Conservation (phyloP, 352 stramenopile species). For the Pythium folliculosum region DNA sequence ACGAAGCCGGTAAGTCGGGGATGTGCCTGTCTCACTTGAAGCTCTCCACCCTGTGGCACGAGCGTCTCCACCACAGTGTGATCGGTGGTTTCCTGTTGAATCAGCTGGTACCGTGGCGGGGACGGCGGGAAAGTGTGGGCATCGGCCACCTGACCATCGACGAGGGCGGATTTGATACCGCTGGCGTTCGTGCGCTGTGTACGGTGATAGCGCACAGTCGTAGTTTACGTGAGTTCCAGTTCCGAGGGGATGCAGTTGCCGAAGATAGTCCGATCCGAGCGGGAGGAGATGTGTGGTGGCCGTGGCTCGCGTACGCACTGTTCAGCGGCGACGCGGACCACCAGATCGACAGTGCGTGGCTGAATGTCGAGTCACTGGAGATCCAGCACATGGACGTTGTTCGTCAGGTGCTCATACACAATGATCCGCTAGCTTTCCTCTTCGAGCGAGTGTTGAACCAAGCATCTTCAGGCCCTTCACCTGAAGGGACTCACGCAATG, state of each 20-base stretch:
- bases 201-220: slow-evolving; percentile 21
- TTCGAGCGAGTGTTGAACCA: background rate
- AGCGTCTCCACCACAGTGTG: slow-evolving; percentile 22
- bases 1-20: slow-evolving; percentile 20
- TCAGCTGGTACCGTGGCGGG: slow-evolving; percentile 22
- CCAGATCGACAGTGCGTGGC: slow-evolving; percentile 3
- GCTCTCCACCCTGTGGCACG: slow-evolving; percentile 10
- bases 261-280: slow-evolving; percentile 10
- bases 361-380: slow-evolving; percentile 7
- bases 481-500: slow-evolving; percentile 4
- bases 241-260: background rate
- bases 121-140: slow-evolving; percentile 13
- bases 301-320: slow-evolving; percentile 23
- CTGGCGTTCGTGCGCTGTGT: slow-evolving; percentile 19
- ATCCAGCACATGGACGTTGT: slow-evolving; percentile 1
- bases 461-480: background rate
- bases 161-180: slow-evolving; percentile 13
- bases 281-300: slow-evolving; percentile 15
- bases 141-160: slow-evolving; percentile 10
- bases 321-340: slow-evolving; percentile 23
- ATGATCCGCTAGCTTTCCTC: slow-evolving; percentile 16
- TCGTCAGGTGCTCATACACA: slow-evolving; percentile 13
- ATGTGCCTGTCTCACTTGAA: slow-evolving; percentile 17
- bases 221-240: slow-evolving; percentile 11
- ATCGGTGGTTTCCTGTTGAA: slow-evolving; percentile 25